Base-by-base conservation (phyloP, 129 eudicot species). In the Calendula officinalis region DNA sequence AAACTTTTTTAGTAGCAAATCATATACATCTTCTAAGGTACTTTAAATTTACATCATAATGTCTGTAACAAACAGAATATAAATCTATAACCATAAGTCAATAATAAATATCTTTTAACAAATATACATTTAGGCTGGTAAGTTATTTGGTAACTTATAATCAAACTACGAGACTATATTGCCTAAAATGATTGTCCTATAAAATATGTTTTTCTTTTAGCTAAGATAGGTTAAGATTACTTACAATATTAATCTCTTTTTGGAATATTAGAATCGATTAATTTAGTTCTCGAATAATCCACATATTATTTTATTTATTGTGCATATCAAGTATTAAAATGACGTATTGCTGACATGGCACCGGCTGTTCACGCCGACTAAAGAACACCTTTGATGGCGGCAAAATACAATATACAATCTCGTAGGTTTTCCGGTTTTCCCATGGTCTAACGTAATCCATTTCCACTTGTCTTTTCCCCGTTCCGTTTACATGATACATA, bases 401-500 rank as follows among this genome's bases (percentile, higher is more conserved):
- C 60, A 55, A 56, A n/a, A 61, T 53, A 36, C 70, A 64, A 14
- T 72, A 43, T 17, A 38, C 16, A 72, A 53, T 72, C 70, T 56
- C 64, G 63, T 33, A 62, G 48, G 70, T 53, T 72, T 58, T 51
- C 56, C 63, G 32, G 64, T 52, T 72, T 59, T 62, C 56, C 47
- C 55, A 42, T 64, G 47, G 70, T 54, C 55, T 12, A 63, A 35
- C 71, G 58, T 35, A 43, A 63, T 52, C 70, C 69, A 39, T 10
- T 72, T 72, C 77, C 71, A 72, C 51, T 52, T 72, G 77, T 44
- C 65, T 57, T 44, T 56, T 43, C 71, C 77, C 77, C 77, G 71
- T 72, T 72, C 59, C 77, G 65, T 72, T 63, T 44, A 12, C n/a
- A 53, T 49, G 9, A 35, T 42, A 42, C 34, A 54, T 55, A 33